Base-by-base conservation (phyloP, 768 basidiomycete genomes). In the Imleria badia region DNA sequence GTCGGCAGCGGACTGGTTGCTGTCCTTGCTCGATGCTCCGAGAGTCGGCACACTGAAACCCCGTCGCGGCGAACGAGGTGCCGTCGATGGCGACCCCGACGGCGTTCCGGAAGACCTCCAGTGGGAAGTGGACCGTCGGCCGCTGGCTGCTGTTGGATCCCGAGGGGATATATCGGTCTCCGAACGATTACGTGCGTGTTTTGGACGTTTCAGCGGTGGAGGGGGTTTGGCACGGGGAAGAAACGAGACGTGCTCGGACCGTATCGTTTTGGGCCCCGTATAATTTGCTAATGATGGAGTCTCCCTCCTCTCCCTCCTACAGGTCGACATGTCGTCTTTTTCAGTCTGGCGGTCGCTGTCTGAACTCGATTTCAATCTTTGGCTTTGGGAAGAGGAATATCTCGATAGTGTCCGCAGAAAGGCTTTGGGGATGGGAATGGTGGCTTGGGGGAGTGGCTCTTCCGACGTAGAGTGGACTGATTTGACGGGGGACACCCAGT, bases 171-270 rank as follows among this genome's bases (percentile, higher is more conserved):
- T 3, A 13, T 9, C 33, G 22, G 1, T 14, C 11, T 48, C 26
- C 10, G 65, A 62, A 20, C 14, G 10, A 36, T 46, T 55, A 31
- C 55, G 62, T 26, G 48, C 40, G 14, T 65, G 65, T 14, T 43
- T 54, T 39, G 35, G 40, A 9, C 2, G 19, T 26, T 56, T 57
- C 1, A 63, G 54, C 3, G 66, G 60, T 3, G 49, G 51, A 29
- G 63, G 56, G 19, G 61, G 51, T 30, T 60, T 65, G 26, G 66
- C 55, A 5, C 55, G 64, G 13, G 66, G 60, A 42, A 72, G 55
- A 31, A 33, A 68, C 0, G 61, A 23, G 31, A 68, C 68, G 17
- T 54, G 6, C 12, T 55, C 20, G n/a, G 52, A 49, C 51, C 66
- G 66, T 7, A 51, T 11, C n/a, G 65, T 51, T 12, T 5, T 8